Evolutionary conservation across 352 stramenopile species (phyloP), one percentile per base, ranked within the genome.

Genomic region (Phytophthora foliorum): DNA sequence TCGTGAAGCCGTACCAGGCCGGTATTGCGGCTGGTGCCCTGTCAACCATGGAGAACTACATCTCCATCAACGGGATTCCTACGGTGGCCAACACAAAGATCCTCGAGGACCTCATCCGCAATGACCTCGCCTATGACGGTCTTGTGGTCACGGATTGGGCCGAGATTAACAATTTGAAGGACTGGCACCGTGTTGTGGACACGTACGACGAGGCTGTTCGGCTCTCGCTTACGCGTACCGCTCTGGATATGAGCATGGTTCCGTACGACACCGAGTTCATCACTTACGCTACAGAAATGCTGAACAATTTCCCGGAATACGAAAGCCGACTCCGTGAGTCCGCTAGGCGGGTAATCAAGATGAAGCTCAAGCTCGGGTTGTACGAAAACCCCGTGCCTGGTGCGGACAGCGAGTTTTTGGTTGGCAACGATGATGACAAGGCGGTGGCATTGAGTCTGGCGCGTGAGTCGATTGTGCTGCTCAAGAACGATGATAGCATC

Each of bases 1-100:
- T 96, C 39, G 78, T 88, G 6, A 77, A 85, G 41, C 84, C 90
- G 0, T 97, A 91, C 61, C 68, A 90, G 32, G 84, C 87, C 6
- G 89, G 78, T 3, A 82, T 95, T 19, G 73, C 82, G 6, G 85
- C 94, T 8, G 86, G 84, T 4, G 87, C 81, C 2, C 66, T 95
- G 51, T 93, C 93, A 0, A 81, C 93, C 0, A 98, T 98, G 95
- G 93, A 98, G 69, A 95, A 76, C 57, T 98, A 98, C 81, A 96
- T 92, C 48, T 94, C 96, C 51, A 70, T 97, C 54, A 97, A 97
- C 61, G 91, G 90, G 29, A 81, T 98, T 17, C 95, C 95, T 0
- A 86, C 97, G 8, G 83, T 97, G 2, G 81, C 81, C 5, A 98
- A 91, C 51, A 71, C 74, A 9, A 84, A 92, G 34, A 88, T 94